Base-by-base conservation (phyloP, 225 moss, liverwort and hornwort genomes). In the Sphagnum contortum region DNA sequence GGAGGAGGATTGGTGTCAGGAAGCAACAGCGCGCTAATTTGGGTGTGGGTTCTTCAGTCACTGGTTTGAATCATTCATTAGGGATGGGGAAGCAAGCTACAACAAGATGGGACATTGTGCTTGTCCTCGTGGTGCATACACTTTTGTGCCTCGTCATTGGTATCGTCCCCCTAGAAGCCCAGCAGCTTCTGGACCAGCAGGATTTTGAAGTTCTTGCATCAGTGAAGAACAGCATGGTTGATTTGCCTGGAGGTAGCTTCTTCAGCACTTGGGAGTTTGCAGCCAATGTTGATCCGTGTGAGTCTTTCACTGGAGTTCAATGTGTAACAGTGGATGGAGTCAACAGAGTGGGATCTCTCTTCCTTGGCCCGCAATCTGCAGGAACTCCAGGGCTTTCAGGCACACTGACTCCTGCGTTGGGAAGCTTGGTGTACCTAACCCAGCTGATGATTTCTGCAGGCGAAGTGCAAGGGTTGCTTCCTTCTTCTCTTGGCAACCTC, bases 361-460 rank as follows among this genome's bases (percentile, higher is more conserved):
- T 29, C 1, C 59, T 59, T 59, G 59, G 59, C n/a, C 59, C 59
- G 8, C 12, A 59, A n/a, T 7, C 59, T n/a, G 59, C 59, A 59
- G 59, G 59, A n/a, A 8, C 5, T 8, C 59, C 59, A 59, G 59
- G 59, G 12, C 44, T 59, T 7, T 59, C 29, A 5, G 59, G 59
- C 29, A 13, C 59, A 4, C 29, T 59, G 44, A 59, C 59, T 7
- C 59, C 59, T 13, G 8, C 6, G 3, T 7, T 59, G 8, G 59
- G 59, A 44, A 59, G 29, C 29, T 59, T 59, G 29, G 8, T 59
- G 3, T 45, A 59, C 44, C 59, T 59, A 3, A 59, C 59, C 12
- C 14, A 45, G 29, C 29, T 59, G 12, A 45, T 5, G n/a, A 44
- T 59, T 6, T 13, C 12, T 29, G 14, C 59, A 8, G 59, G 59